Evolutionary conservation across 1,284 basidiomycete genomes (phyloP), one percentile per base, ranked within the genome.

Genomic region (Cryptococcus sp.): DNA sequence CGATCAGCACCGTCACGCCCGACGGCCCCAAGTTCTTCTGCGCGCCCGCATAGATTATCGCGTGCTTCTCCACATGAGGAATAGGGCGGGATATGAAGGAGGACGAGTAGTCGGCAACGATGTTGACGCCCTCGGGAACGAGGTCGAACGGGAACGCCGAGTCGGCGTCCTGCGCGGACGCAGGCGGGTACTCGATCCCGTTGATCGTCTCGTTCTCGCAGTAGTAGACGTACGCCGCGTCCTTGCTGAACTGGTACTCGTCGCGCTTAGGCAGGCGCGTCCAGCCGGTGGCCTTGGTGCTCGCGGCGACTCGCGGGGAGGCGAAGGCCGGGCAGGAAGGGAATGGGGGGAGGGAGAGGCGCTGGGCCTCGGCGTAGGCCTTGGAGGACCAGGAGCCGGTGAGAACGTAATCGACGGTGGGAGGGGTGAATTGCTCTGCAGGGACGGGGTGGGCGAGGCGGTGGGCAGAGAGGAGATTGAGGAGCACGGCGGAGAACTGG

Each of bases 181-280:
- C 81, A 44, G 80, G 73, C 4, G 88, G 81, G 79, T 91, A 98
- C 79, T 98, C 89, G 54, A 95, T 87, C 36, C 96, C 96, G 69
- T 97, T 88, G 57, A 98, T 91, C 3, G 96, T 99, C 80, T 99
- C 96, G 80, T 99, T 99, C 76, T 98, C 95, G 82, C 96, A 99
- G 80, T 98, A 98, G 80, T 96, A 98, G 54, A 98, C 87, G 70
- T 94, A 84, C 9, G 90, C 94, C 1, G 95, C 87, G 47, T 77
- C 73, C 40, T 72, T 65, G 13, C 89, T 89, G 79, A 96, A 89
- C n/a, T 79, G 77, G 83, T 88, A 97, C 47, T 83, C 80, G 53
- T 81, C 79, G 69, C 85, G 84, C 13, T 84, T 79, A 12, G 94
- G 92, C 67, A 98, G 85, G 55, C 83, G 83, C 65, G 91, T 88